These are phyloP conservation scores for Rhododendron ferrugineum DNA, from an alignment of 148 eudicot species.

Conservation along the genomic window DNA sequence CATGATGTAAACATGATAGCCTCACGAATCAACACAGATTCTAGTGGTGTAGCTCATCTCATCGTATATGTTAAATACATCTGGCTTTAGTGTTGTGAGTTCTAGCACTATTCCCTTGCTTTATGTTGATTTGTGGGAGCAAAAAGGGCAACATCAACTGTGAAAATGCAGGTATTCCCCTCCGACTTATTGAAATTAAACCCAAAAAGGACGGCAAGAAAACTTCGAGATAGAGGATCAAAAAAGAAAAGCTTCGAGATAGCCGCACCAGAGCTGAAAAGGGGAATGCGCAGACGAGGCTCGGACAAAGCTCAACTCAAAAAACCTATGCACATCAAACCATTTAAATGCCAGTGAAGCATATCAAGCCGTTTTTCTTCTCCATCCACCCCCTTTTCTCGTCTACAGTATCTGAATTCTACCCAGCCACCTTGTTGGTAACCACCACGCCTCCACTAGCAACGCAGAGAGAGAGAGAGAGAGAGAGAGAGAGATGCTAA, in stretches of 20 bases:
- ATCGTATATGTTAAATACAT: background rate
- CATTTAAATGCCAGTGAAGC: background rate
- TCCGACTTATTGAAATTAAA: background rate
- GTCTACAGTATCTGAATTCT: background rate
- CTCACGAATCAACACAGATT: background rate
- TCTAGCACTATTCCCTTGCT: background rate
- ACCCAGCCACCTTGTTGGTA: background rate
- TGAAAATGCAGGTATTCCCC: background rate
- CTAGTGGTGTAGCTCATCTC: background rate
- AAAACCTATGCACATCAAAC: background rate
- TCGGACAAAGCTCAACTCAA: background rate
- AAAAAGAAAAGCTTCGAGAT: background rate
- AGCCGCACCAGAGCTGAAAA: background rate
- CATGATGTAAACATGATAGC: background rate
- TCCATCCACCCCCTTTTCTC: background rate
- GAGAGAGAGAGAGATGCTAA: background rate
- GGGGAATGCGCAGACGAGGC: background rate
- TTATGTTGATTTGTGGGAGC: background rate
- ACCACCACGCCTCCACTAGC: background rate
- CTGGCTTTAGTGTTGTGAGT: background rate
- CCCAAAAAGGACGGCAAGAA: background rate
- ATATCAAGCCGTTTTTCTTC: background rate
- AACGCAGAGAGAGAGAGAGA: background rate
- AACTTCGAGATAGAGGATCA: background rate
- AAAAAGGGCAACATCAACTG: background rate